Percentiles rank a stretch among this genome's conserved stretches.
Conservation (phyloP, 2,329 filamentous ascomycete genomes). For the Fusarium setosum region DNA sequence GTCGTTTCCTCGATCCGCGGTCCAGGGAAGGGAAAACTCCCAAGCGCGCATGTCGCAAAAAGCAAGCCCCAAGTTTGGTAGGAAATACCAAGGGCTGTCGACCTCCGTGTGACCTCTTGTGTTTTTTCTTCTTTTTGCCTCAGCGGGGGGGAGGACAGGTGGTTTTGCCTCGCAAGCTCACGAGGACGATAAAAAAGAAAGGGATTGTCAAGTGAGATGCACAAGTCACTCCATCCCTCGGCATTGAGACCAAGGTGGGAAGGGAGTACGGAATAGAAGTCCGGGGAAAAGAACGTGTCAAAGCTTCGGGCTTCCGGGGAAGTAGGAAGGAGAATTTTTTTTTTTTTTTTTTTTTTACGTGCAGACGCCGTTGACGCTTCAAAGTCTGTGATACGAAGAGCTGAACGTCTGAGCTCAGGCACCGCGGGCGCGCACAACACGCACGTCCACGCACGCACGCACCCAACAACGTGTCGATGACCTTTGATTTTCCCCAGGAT, state of each 20-base stretch:
- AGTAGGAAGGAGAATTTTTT: neutral
- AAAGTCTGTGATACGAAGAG: neutral
- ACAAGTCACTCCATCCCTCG: neutral
- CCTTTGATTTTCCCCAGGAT: conserved; percentile 32
- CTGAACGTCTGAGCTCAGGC: conserved; percentile 19
- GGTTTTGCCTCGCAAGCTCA: conserved; percentile 9
- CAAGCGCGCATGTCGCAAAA: conserved; percentile 30
- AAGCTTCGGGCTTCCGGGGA: conserved; percentile 1
- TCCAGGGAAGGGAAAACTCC: neutral
- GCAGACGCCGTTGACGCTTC: conserved; percentile 40
- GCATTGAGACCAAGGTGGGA: neutral
- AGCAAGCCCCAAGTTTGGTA: conserved; percentile 5
- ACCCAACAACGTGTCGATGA: neutral
- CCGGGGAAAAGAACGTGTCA: conserved; percentile 17
- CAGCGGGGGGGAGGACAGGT: neutral
- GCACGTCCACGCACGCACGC: neutral
- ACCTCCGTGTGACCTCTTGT: conserved; percentile 23
- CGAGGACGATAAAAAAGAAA: conserved; percentile 2
- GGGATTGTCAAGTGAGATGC: conserved; percentile 15
- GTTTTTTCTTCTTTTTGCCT: neutral
- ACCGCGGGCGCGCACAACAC: too few relatives aligned
- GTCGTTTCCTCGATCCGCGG: conserved; percentile 26
- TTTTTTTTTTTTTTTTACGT: conserved; percentile 21
- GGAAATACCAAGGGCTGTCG: neutral
- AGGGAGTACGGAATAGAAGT: neutral